Base-by-base conservation (phyloP, 129 eudicot genomes). In the Daucus carota region DNA sequence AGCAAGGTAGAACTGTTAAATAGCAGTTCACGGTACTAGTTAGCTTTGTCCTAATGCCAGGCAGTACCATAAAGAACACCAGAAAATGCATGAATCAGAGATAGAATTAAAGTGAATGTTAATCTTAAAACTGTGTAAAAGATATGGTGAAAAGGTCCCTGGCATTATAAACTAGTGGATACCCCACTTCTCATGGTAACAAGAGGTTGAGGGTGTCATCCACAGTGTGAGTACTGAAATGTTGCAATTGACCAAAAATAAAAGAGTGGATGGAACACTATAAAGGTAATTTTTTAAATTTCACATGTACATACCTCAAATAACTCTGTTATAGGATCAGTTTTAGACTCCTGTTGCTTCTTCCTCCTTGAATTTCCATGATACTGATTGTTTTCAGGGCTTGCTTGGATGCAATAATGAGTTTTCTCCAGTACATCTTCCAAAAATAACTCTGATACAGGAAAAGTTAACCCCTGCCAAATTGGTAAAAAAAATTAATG, bases 401-500 rank as follows among this genome's bases (percentile, higher is more conserved):
- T 89, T 8, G 95, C 65, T 81, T 86, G 85, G 78, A 93, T 79
- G n/a, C 46, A 72, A 46, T 90, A 93, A 20, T 79, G 86, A 40
- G 96, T 93, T 80, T 88, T 93, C 83, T 93, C 95, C 81, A 93
- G 29, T 18, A 93, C 89, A 38, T 93, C 98, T 87, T 93, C 98
- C 50, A 93, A 75, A 87, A 80, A 93, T 42, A 93, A 72, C 84
- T 93, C 98, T 75, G 85, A 73, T 44, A 93, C 98, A 12, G 98
- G 98, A 85, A 78, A 93, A 33, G 96, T 87, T 76, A 93, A 83
- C 28, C 97, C 98, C 98, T 93, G 85, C 77, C 62, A 76, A 86
- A 75, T 43, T 42, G 68, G 73, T 8, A 63, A 24, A 70, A 12
- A 26, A 67, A 28, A 7, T 33, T 15, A 70, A 54, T 69, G 15